Base-by-base conservation (phyloP, 345 rosid genomes). In the Arabidopsis suecica region DNA sequence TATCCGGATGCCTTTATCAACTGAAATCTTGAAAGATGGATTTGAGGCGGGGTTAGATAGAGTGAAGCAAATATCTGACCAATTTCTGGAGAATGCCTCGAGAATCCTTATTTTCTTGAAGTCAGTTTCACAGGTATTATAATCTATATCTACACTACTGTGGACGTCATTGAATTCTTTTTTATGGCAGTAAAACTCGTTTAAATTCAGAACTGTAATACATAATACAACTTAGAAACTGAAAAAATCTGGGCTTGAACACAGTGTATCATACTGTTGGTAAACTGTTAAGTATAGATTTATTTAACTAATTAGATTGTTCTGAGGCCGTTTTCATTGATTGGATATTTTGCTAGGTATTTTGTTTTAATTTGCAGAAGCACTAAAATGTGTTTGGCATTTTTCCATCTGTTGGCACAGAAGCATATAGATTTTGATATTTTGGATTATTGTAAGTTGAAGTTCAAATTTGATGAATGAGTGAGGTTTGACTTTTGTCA, bases 1-100 rank as follows among this genome's bases (percentile, higher is more conserved):
- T 73, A 88, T 93, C 72, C 90, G 98, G 74, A 93, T 93, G 96
- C 97, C 98, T 74, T 76, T 93, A 51, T 88, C 98, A 36, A 80
- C 87, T 50, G 91, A 87, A 61, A 86, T 87, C 79, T 80, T 89
- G 82, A 83, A 84, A 69, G 88, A 88, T 84, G 97, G 96, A 73
- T 85, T 86, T 81, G 88, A 91, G 80, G 56, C 83, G 77, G 98
- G 96, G 65, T 62, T 84, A 73, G 64, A 63, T 73, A 86, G 84
- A 81, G 85, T 91, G 68, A 86, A 88, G 73, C 86, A 78, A 74
- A 81, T 85, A 79, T 82, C 83, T 83, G 89, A 93, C 50, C 85
- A 79, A 81, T 85, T 86, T 81, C 74, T 80, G 87, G 91, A 89
- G 72, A 89, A 91, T 73, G 89, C 92, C 32, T 91, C 97, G 40